Percentiles rank a stretch among this genome's conserved stretches.
Conservation (phyloP, 495 filamentous ascomycete species). For the Penicillium bialowiezense region DNA sequence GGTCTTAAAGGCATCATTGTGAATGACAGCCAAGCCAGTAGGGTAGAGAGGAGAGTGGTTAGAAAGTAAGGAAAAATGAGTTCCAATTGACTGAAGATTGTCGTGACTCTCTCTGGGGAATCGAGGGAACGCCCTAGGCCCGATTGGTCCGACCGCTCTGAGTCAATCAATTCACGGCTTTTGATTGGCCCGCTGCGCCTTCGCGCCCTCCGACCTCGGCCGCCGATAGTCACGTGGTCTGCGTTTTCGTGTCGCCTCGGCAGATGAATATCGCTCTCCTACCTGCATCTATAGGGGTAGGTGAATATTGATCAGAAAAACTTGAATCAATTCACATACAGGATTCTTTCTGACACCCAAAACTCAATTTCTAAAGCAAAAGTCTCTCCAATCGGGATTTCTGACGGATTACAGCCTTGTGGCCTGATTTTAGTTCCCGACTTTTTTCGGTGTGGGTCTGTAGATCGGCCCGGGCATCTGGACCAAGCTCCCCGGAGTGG, state of each 20-base stretch:
- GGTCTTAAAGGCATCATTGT: constrained; percentile 50
- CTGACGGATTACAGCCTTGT: neutral
- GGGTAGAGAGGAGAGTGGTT: constrained; percentile 13
- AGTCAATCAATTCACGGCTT: constrained; percentile 24
- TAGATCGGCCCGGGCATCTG: constrained; percentile 2
- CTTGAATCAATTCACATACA: no score
- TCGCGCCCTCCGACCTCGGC: constrained; percentile 37
- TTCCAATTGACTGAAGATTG: constrained; percentile 17
- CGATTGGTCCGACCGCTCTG: constrained; percentile 19
- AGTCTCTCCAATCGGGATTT: no score
- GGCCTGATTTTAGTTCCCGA: constrained; percentile 1
- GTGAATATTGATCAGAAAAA: no score
- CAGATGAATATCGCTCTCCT: neutral
- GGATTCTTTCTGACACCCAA: no score
- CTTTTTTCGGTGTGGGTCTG: constrained; percentile 6
- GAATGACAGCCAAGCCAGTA: constrained; percentile 37
- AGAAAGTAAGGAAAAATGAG: constrained; percentile 13
- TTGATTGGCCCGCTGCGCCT: constrained; percentile 27
- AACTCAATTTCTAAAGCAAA: no score
- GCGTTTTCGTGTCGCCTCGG: constrained; percentile 7
- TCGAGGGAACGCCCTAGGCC: constrained; percentile 25
- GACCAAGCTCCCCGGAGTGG: constrained; percentile 1
- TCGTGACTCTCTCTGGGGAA: constrained; percentile 25
- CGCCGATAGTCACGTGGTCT: constrained; percentile 4
- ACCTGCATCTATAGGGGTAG: neutral